Conservation (phyloP, 2,329 filamentous ascomycete genomes). For the Claviceps capensis region DNA sequence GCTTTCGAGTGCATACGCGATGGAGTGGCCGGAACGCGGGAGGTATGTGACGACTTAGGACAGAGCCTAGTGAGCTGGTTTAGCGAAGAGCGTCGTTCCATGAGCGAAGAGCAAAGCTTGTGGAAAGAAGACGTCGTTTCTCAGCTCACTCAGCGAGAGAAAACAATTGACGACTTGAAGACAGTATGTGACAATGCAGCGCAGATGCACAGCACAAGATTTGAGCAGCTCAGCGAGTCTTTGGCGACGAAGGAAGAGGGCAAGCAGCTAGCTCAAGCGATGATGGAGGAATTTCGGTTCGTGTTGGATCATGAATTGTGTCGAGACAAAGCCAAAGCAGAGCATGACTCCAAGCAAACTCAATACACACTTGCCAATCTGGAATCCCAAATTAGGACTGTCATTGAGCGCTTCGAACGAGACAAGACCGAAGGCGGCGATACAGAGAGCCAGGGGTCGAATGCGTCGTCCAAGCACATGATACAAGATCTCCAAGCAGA, state of each 20-base stretch:
- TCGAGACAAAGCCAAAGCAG: constrained; percentile 10
- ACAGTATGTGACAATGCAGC: neutral
- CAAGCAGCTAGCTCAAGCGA: constrained; percentile 8
- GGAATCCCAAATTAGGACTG: constrained; percentile 11
- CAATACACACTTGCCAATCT: constrained; percentile 8
- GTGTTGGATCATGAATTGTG: constrained; percentile 13
- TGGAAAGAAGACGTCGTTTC: constrained; percentile 1
- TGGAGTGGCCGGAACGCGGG: neutral
- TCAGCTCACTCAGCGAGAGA: neutral
- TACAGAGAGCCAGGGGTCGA: neutral
- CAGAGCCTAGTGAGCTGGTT: constrained; percentile 1
- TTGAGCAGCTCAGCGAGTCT: constrained; percentile 1
- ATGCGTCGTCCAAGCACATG: constrained; percentile 8
- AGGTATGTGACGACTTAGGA: neutral
- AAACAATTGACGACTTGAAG: constrained; percentile 2
- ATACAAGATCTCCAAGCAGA: constrained; percentile 12
- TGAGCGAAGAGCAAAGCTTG: constrained; percentile 1
- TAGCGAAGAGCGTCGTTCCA: neutral
- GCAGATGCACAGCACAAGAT: neutral
- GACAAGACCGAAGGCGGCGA: neutral
- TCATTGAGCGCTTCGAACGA: constrained; percentile 8
- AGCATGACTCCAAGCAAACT: constrained; percentile 6
- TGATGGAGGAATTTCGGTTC: constrained; percentile 10
- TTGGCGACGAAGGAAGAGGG: constrained; percentile 4
- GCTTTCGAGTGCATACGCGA: neutral